Percentiles rank a stretch among this genome's conserved stretches.
These are phyloP conservation scores for Schizosaccharomyces japonicus DNA, from an alignment of 805 yeast species.

Conservation along the genomic window DNA sequence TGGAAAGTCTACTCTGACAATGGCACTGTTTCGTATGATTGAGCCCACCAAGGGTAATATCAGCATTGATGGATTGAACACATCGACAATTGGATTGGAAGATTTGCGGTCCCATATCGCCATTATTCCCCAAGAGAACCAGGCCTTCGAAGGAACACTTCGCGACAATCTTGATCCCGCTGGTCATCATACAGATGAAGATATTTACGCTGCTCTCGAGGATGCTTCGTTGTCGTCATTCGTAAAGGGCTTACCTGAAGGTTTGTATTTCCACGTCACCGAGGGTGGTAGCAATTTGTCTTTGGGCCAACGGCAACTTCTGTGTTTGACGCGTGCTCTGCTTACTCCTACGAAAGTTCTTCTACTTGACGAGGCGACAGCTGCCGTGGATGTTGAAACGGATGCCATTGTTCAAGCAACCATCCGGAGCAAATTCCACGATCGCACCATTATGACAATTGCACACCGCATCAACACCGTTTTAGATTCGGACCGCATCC, in stretches of 20 bases:
- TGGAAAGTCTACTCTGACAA: constrained; percentile 68
- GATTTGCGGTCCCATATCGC: constrained; percentile 59
- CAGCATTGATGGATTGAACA: constrained; percentile 45
- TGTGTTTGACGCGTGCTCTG: constrained; percentile 66
- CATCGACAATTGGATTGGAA: constrained; percentile 41
- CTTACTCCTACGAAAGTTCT: constrained; percentile 51
- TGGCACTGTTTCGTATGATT: constrained; percentile 65
- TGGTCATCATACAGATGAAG: constrained; percentile 38
- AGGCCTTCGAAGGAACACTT: constrained; percentile 67
- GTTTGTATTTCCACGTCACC: constrained; percentile 31
- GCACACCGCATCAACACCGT: constrained; percentile 79
- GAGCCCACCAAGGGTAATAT: constrained; percentile 54
- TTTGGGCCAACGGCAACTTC: constrained; percentile 66
- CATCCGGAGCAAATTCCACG: constrained; percentile 43
- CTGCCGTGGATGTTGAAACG: constrained; percentile 74
- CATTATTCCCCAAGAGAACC: constrained; percentile 86
- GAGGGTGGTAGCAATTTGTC: constrained; percentile 77
- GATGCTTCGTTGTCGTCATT: constrained; percentile 55
- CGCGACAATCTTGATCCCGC: constrained; percentile 77
- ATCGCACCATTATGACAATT: constrained; percentile 63
- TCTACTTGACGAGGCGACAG: constrained; percentile 72
- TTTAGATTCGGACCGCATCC: constrained; percentile 57
- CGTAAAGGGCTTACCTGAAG: constrained; percentile 28
- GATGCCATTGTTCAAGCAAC: constrained; percentile 62
- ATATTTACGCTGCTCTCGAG: constrained; percentile 61